Evolutionary conservation across 495 filamentous ascomycete genomes (phyloP), one percentile per base, ranked within the genome.

Genomic region (Aspergillus funiculosus): DNA sequence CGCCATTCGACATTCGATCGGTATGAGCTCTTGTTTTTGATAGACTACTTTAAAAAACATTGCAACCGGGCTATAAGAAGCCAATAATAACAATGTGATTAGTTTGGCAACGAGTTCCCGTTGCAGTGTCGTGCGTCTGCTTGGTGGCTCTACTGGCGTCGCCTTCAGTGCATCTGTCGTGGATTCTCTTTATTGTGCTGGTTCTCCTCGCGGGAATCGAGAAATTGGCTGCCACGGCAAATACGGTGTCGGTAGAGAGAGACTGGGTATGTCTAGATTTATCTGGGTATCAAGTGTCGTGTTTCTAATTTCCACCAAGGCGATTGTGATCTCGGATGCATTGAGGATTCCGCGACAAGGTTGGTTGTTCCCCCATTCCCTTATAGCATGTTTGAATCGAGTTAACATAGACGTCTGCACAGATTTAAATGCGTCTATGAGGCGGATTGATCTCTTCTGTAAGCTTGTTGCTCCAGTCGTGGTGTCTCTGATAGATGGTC

Each of bases 371-470:
- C 11, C 6, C 30, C 26, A 17, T 7, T 14, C 7, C n/a, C n/a
- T n/a, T n/a, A 10, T 34, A 18, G 6, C 8, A n/a, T n/a, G 14
- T 14, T n/a, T 14, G 19, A 8, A 18, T 1, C 7, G 2, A 25
- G 13, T 15, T 42, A 49, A 28, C 6, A 21, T 2, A 24, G n/a
- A 24, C n/a, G 1, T 10, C 7, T 41, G 20, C n/a, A 3, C 51
- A 62, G 59, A 66, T 9, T 39, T 84, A 5, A 86, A 85, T 54
- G 70, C 82, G 0, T 70, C 69, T 1, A 86, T 87, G 78, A 69
- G 84, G 22, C 72, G 82, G 1, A 86, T 88, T 40, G 84, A 88
- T 53, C 67, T 88, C 9, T 61, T 80, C 29, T 87, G 84, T 68
- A 88, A 88, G 56, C 73, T 87, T 5, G 31, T 81, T 6, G 82